Evolutionary conservation across 495 filamentous ascomycete species (phyloP).

Genomic region (Pseudotulostoma volvatum): DNA sequence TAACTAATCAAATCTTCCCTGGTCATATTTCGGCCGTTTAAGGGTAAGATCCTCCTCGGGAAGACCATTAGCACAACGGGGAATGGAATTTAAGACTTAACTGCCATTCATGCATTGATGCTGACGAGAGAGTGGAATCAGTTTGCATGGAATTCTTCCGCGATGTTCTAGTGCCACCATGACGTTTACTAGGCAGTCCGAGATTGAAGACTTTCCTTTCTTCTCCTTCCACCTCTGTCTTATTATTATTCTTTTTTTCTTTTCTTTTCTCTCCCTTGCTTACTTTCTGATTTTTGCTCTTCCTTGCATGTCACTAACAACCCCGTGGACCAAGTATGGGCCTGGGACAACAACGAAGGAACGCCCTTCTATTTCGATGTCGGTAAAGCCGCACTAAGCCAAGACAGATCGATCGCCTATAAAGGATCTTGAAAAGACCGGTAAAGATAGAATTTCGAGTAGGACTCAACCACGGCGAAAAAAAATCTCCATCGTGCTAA

Average conservation of each 20-base stretch:
- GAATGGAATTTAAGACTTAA: conserved; percentile 58
- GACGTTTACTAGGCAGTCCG: conserved; percentile 51
- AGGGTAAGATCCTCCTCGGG: conserved; percentile 72
- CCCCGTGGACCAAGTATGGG: conserved; percentile 56
- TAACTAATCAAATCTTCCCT: not conserved
- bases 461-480: too few species aligned
- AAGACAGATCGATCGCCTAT: too few species aligned
- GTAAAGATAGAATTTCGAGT: too few species aligned
- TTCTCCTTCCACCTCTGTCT: not conserved
- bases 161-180: conserved; percentile 64
- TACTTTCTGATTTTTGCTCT: conserved; percentile 11
- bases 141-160: conserved; percentile 81
- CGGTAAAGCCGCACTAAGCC: conserved; percentile 70
- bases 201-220: conserved; percentile 43
- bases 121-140: too few species aligned
- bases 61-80: conserved; percentile 55
- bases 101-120: too few species aligned
- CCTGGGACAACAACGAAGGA: conserved; percentile 58
- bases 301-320: conserved; percentile 41
- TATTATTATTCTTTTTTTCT: not conserved
- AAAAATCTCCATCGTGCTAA: too few species aligned
- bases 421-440: too few species aligned
- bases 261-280: not conserved
- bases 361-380: conserved; percentile 69
- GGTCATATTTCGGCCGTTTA: conserved; percentile 53